Conservation (phyloP, 1,284 basidiomycete genomes). For the Boletus smithii region DNA sequence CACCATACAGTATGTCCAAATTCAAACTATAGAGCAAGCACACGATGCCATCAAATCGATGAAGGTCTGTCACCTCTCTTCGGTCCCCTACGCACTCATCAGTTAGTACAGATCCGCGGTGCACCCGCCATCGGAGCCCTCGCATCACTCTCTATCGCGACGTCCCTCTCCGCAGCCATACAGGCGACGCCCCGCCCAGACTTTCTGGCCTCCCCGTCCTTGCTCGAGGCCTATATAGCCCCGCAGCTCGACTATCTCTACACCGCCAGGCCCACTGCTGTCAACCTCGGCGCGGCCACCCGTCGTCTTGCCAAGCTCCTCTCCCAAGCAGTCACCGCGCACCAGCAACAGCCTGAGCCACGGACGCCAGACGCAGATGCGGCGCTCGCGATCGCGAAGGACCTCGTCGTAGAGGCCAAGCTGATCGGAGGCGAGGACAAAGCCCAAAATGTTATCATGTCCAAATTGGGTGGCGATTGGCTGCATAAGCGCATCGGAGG, state of each 20-base stretch:
- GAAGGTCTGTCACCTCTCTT: constrained; percentile 53
- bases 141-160: constrained; percentile 75
- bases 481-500: constrained; percentile 48
- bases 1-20: constrained; percentile 67
- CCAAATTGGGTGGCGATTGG: constrained; percentile 82
- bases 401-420: constrained; percentile 61
- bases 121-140: constrained; percentile 93
- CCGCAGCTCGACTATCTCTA: constrained; percentile 69
- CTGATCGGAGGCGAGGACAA: constrained; percentile 81
- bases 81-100: background rate
- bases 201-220: constrained; percentile 47
- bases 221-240: constrained; percentile 51
- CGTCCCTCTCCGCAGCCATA: constrained; percentile 52
- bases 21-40: constrained; percentile 74
- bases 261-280: constrained; percentile 89
- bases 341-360: constrained; percentile 16
- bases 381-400: constrained; percentile 48
- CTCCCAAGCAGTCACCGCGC: constrained; percentile 13
- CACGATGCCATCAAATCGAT: constrained; percentile 91
- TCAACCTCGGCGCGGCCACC: constrained; percentile 85
- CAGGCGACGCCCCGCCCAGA: constrained; percentile 42
- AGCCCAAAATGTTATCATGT: constrained; percentile 79
- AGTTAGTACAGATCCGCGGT: constrained; percentile 70
- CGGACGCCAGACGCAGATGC: constrained; percentile 34
- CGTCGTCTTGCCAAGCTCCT: constrained; percentile 61